Conservation (phyloP, 768 basidiomycete genomes). For the Leccinum boreale region DNA sequence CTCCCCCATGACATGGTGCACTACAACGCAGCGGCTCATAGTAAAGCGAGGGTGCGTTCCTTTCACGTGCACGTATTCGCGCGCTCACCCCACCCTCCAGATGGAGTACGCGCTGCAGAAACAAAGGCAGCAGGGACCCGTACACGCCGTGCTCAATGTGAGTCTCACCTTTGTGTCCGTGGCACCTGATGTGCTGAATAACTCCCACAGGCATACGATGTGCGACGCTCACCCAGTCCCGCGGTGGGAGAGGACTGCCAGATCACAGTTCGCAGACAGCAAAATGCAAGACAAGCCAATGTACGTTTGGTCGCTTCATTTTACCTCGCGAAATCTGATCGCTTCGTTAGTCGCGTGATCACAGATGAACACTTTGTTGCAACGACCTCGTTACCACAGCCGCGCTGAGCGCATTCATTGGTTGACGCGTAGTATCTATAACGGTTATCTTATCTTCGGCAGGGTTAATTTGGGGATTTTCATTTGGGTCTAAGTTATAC, state of each 20-base stretch:
- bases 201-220: conserved; percentile 24
- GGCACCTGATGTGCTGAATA: neutral
- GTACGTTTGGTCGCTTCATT: conserved; percentile 11
- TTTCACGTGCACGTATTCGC: neutral
- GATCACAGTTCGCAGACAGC: conserved; percentile 33
- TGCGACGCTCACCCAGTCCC: conserved; percentile 32
- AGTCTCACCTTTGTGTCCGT: conserved; percentile 5
- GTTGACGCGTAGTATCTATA: conserved; percentile 9
- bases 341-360: conserved; percentile 27
- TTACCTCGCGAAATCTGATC: conserved; percentile 9
- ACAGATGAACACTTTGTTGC: conserved; percentile 23
- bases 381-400: conserved; percentile 8
- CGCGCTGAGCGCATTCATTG: conserved; percentile 22
- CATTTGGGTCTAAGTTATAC: conserved; percentile 28
- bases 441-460: conserved; percentile 22
- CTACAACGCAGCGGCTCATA: conserved; percentile 28
- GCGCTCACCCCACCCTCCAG: conserved; percentile 16
- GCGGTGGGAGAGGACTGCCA: conserved; percentile 29
- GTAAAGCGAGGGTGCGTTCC: conserved; percentile 27
- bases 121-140: conserved; percentile 28
- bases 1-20: conserved; percentile 32
- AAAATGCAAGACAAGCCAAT: conserved; percentile 18
- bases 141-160: conserved; percentile 26
- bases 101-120: conserved; percentile 32
- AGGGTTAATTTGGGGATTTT: conserved; percentile 21